Conservation (phyloP, 768 basidiomycete genomes). For the Albatrellus ellisii region DNA sequence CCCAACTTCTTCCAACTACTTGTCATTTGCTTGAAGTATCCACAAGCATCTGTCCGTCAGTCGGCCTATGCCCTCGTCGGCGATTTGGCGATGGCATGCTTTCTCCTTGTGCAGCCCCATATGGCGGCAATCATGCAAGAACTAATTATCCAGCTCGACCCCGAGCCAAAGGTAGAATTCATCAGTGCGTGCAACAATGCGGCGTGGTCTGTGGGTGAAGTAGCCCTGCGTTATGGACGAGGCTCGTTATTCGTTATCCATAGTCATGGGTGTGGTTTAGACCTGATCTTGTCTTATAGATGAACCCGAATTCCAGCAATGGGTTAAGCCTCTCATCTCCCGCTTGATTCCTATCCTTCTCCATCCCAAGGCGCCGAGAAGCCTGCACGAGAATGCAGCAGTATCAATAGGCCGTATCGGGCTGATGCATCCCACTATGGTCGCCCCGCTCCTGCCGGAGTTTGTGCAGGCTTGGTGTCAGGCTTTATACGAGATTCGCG, state of each 20-base stretch:
- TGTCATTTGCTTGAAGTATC: constrained; percentile 86
- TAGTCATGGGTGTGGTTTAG: neutral
- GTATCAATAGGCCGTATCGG: constrained; percentile 97
- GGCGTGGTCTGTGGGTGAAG: constrained; percentile 99
- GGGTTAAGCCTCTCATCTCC: constrained; percentile 77
- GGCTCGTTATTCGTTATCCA: constrained; percentile 31
- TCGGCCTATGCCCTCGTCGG: constrained; percentile 98
- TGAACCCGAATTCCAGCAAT: constrained; percentile 83
- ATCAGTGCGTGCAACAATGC: constrained; percentile 98
- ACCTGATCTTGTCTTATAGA: constrained; percentile 25
- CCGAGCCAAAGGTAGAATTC: constrained; percentile 87
- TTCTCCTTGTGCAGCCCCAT: constrained; percentile 69
- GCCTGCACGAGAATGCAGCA: constrained; percentile 94
- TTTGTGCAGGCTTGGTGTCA: constrained; percentile 97
- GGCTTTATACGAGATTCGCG: constrained; percentile 94
- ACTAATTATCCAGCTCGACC: constrained; percentile 80
- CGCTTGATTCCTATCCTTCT: constrained; percentile 88
- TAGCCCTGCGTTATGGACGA: constrained; percentile 81
- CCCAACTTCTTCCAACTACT: constrained; percentile 76
- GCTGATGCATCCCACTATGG: constrained; percentile 77
- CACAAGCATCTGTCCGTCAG: constrained; percentile 90
- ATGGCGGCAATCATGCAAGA: constrained; percentile 86
- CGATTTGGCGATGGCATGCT: constrained; percentile 95
- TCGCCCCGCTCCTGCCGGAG: constrained; percentile 79
- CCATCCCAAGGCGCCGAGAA: constrained; percentile 85